Evolutionary conservation across 2,329 filamentous ascomycete species (phyloP).

Genomic region (Colletotrichum theobromicola): DNA sequence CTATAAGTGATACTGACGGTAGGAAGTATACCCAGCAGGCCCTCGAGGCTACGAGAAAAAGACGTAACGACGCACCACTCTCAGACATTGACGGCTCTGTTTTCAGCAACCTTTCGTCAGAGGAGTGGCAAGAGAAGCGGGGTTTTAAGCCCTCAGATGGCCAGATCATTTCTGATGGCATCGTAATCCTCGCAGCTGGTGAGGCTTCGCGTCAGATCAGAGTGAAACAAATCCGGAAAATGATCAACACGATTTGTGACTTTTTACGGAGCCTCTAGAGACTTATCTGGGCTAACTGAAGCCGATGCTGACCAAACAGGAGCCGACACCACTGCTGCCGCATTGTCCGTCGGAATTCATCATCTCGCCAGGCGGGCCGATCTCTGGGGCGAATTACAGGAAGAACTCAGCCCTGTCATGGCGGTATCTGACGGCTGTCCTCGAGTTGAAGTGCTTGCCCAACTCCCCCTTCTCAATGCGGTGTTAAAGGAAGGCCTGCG

Average conservation of each 20-base stretch:
- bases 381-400: neutral
- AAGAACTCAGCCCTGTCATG: neutral
- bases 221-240: neutral
- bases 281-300: neutral
- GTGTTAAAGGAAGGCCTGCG: constrained; percentile 12
- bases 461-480: constrained; percentile 3
- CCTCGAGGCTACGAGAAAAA: neutral
- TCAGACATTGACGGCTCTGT: neutral
- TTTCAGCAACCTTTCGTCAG: neutral
- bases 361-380: neutral
- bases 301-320: neutral
- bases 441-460: neutral
- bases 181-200: neutral
- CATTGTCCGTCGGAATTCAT: neutral
- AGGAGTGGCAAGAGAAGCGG: neutral
- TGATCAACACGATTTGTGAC: neutral
- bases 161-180: neutral
- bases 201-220: neutral
- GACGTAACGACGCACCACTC: neutral
- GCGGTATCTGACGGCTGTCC: neutral
- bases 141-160: neutral
- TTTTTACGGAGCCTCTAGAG: neutral
- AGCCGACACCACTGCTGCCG: neutral
- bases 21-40: neutral
- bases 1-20: neutral